A percentile compares a stretch with the other conserved stretches of the same genome.
Evolutionary conservation across 257 asterid genomes (phyloP).

Genomic region (Nicotiana tabacum): DNA sequence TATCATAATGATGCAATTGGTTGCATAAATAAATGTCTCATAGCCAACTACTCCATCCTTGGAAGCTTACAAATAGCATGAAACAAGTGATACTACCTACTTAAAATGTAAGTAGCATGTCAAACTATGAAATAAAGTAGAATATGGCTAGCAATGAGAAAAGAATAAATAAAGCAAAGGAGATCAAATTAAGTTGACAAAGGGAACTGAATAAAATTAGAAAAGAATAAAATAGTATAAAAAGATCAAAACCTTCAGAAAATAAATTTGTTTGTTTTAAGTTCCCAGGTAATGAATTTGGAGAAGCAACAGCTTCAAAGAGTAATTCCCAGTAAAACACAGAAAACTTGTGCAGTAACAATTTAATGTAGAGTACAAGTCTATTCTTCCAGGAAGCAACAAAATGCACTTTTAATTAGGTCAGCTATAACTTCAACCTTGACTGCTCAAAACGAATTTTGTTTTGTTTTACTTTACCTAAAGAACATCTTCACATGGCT

Average conservation of each 20-base stretch:
- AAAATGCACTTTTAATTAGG: background rate
- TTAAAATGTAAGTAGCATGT: background rate
- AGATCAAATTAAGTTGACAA: background rate
- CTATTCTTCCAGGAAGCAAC: background rate
- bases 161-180: background rate
- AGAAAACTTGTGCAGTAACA: background rate
- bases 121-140: background rate
- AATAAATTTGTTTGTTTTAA: background rate
- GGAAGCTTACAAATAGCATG: constrained; percentile 2
- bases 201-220: background rate
- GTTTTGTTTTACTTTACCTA: background rate
- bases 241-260: background rate
- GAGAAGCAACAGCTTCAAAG: too few relatives aligned
- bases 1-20: background rate
- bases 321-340: too few relatives aligned
- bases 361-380: background rate
- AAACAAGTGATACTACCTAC: background rate
- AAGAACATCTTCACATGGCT: background rate
- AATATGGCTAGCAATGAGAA: background rate
- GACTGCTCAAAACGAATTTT: background rate
- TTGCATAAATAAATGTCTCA: background rate
- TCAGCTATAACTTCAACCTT: background rate
- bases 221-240: background rate
- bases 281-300: too few relatives aligned
- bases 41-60: background rate